phyloP scores from a whole-genome alignment of 1,284 basidiomycete genomes.

The Ceratobasidium sp. region DNA sequence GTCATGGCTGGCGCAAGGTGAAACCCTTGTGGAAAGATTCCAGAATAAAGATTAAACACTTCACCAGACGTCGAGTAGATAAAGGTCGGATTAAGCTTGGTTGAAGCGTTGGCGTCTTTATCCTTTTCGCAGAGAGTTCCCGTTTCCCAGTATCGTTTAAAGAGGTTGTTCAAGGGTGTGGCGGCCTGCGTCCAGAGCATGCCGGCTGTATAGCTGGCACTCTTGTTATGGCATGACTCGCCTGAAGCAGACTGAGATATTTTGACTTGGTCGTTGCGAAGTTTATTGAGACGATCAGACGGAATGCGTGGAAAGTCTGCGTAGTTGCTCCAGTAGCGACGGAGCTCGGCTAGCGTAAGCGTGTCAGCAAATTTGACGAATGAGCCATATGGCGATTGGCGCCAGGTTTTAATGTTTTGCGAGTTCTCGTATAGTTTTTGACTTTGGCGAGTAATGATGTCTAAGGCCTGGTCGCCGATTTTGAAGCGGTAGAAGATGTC shows the following conservation, averaged over 20 bases:
- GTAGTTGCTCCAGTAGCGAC: not conserved
- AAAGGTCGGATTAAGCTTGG: slow-evolving; percentile 10
- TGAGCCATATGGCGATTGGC: not conserved
- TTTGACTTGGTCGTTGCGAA: not conserved
- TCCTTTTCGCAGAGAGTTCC: not conserved
- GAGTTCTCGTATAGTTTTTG: not conserved
- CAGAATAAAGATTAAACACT: not conserved
- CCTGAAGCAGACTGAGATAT: not conserved
- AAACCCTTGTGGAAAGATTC: slow-evolving; percentile 15
- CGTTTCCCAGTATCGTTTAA: slow-evolving; percentile 19
- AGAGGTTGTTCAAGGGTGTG: not conserved
- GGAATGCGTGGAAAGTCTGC: not conserved
- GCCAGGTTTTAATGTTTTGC: not conserved
- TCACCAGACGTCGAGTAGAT: slow-evolving; percentile 3
- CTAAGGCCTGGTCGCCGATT: not conserved
- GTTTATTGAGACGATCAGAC: not conserved
- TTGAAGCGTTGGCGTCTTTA: not conserved
- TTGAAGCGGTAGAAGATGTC: not conserved
- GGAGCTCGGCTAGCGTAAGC: not conserved
- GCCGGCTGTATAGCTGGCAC: not conserved
- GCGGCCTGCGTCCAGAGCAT: slow-evolving; percentile 20
- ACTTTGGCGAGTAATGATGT: not conserved
- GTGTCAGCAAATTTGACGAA: not conserved
- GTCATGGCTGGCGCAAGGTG: slow-evolving; percentile 1
- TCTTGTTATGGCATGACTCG: not conserved